phyloP scores from a whole-genome alignment of 441 rosid genomes.

The Euphorbia corollata region DNA sequence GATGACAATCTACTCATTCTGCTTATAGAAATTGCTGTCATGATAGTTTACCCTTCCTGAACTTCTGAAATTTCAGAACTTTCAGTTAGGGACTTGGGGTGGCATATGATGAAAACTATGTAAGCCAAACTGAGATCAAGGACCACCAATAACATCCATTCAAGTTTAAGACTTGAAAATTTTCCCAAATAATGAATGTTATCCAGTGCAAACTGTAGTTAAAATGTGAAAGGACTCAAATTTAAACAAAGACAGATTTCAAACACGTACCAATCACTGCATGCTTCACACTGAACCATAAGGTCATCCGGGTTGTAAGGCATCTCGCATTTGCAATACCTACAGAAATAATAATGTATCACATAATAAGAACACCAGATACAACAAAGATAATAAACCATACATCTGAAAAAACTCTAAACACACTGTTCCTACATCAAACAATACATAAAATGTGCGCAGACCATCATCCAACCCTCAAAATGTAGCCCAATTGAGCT shows the following conservation, averaged over 20 bases:
- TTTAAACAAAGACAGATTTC: not conserved
- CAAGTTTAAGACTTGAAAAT: not conserved
- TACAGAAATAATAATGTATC: conserved; percentile 4
- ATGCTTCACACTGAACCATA: conserved; percentile 41
- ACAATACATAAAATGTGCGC: not conserved
- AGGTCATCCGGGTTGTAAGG: conserved; percentile 42
- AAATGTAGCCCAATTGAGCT: not conserved
- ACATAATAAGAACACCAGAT: not conserved
- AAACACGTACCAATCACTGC: conserved; percentile 38
- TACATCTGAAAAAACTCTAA: not conserved
- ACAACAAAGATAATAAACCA: not conserved
- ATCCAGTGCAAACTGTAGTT: not conserved
- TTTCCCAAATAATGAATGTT: not conserved
- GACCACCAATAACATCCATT: not conserved
- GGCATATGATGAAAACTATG: not conserved
- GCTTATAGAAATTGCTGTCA: not conserved
- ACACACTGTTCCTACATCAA: not conserved
- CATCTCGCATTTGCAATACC: conserved; percentile 46
- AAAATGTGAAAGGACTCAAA: not conserved
- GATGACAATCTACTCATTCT: not conserved
- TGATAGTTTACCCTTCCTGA: not conserved
- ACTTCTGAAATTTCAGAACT: not conserved
- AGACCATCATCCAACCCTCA: not conserved
- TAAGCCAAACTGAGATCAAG: not conserved
- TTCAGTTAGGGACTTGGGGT: not conserved